These are phyloP conservation scores for Pyropia yezoensis DNA, from an alignment of 23 red algal species.

Conservation along the genomic window DNA sequence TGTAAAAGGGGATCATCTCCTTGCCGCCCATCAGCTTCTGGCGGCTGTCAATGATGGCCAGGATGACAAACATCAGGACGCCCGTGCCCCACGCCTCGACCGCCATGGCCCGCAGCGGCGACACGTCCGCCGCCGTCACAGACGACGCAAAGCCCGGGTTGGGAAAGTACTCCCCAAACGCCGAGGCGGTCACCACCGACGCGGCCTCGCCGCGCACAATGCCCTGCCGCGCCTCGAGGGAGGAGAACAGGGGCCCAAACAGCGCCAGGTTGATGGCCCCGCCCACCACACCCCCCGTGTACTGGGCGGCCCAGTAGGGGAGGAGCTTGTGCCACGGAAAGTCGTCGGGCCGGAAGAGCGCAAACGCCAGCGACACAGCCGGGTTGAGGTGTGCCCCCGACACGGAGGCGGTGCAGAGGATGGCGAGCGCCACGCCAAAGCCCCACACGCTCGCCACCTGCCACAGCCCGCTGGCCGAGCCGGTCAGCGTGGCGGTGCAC, in stretches of 20 bases:
- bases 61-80: conserved; percentile 61
- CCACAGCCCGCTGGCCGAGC: conserved; percentile 28
- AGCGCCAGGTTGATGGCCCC: conserved; percentile 47
- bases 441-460: conserved; percentile 72
- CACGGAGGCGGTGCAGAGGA: conserved; percentile 45
- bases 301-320: conserved; percentile 51
- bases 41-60: conserved; percentile 51
- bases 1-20: conserved; percentile 66
- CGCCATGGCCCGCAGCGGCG: conserved; percentile 18
- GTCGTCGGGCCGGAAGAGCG: conserved; percentile 47
- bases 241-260: conserved; percentile 10
- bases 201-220: conserved; percentile 22
- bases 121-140: conserved; percentile 6
- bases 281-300: conserved; percentile 47
- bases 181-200: conserved; percentile 16
- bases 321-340: conserved; percentile 50
- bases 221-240: conserved; percentile 4
- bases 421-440: conserved; percentile 73
- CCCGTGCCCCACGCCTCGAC: conserved; percentile 68
- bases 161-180: conserved; percentile 64
- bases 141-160: conserved; percentile 6
- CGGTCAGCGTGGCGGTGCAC: conserved; percentile 25
- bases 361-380: conserved; percentile 52
- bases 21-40: conserved; percentile 30
- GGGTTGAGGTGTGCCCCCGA: conserved; percentile 80